Evolutionary conservation across 179 eudicot species (phyloP), one percentile per base, ranked within the genome.

Genomic region (Beta macrorhiza): DNA sequence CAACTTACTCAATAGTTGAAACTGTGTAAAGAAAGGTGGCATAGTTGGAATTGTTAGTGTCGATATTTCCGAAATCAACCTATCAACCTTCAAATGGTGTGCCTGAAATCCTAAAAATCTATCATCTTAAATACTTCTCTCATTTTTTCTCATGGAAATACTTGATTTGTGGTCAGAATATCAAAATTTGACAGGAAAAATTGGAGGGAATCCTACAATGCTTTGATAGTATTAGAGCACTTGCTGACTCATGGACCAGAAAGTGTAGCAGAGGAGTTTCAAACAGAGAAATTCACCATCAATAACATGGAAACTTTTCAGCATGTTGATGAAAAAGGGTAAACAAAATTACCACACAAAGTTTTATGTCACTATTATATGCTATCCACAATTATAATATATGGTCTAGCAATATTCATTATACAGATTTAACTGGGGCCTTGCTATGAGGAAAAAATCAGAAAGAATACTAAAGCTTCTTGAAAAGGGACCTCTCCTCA

Each of bases 161-260:
- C 10, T 68, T 32, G 51, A 7, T 77, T 68, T 77, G 73, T 77
- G 49, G 77, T 82, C 88, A 96, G 99, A 87, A 87, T 96, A 76
- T 86, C 83, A 13, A 89, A 80, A 73, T 96, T 90, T 85, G 96
- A 91, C 78, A 91, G 76, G 77, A 91, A 89, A 68, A 90, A 87
- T 72, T 96, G 99, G 99, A 94, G 98, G 78, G 77, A 74, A 19
- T 88, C 97, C 32, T 96, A 96, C 84, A 94, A 92, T 77, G 92
- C 97, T 77, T 77, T 96, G 85, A 86, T 91, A 76, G 90, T 94
- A 74, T 74, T 94, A 45, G 98, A 94, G 74, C 88, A 92, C 84
- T 83, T 96, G 84, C 70, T 96, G 85, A 92, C 94, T 72, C 97
- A 96, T 87, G 99, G 99, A 13, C 99, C 99, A 75, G 96, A 90